Evolutionary conservation across 257 asterid genomes (phyloP).

Genomic region (Leptodermis oblonga): DNA sequence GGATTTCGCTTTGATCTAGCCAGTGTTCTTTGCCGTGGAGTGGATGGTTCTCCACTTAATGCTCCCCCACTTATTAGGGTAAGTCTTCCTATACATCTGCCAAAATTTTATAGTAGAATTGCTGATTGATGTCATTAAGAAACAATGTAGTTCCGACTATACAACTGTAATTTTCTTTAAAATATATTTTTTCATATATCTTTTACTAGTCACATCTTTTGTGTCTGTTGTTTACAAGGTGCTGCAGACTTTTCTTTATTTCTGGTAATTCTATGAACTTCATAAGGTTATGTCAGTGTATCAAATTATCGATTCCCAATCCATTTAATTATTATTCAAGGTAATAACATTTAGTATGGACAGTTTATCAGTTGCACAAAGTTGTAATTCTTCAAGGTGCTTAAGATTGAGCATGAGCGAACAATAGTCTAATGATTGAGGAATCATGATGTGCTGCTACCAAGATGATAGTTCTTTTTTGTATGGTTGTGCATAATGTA

Average conservation of each 20-base stretch:
- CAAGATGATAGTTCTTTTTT: not conserved
- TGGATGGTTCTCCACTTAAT: slow-evolving; percentile 84
- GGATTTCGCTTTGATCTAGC: slow-evolving; percentile 98
- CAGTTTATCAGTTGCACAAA: not conserved
- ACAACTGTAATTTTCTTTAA: not conserved
- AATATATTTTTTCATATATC: not conserved
- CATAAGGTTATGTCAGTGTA: not conserved
- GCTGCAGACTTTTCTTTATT: not conserved
- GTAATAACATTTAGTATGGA: not conserved
- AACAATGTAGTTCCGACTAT: not conserved
- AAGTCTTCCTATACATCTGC: slow-evolving; percentile 17
- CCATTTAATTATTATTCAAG: not conserved
- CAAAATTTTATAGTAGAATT: not conserved
- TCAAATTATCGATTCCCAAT: not conserved
- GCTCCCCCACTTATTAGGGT: slow-evolving; percentile 91
- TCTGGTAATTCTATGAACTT: not conserved
- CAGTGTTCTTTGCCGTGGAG: slow-evolving; percentile 91
- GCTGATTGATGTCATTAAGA: not conserved
- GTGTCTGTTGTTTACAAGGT: not conserved
- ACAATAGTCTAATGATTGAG: not conserved
- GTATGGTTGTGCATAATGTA: not conserved
- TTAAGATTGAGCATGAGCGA: not conserved
- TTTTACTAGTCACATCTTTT: not conserved
- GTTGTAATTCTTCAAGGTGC: not conserved
- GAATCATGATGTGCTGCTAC: not conserved